Conservation (phyloP, 139 green algal genomes). For the Nannochloris sp. region DNA sequence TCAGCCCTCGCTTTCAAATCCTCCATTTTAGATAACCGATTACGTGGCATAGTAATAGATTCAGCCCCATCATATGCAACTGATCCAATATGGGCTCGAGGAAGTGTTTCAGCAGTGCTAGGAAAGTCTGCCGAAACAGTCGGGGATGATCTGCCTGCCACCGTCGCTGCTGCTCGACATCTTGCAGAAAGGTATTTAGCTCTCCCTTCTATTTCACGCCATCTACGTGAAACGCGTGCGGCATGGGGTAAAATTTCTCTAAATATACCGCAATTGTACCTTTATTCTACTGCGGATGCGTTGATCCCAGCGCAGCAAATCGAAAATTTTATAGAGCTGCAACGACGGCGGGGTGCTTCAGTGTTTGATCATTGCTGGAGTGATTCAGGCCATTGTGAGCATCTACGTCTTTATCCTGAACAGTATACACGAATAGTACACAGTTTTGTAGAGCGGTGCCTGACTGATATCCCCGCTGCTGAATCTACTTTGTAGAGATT, state of each 20-base stretch:
- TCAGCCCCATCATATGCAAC: conserved; percentile 27
- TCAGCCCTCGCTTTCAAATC: too few species aligned
- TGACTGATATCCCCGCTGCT: too few species aligned
- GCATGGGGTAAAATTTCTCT: background rate
- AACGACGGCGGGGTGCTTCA: conserved; percentile 18
- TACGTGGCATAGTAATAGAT: conserved; percentile 35
- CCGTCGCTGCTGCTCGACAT: background rate
- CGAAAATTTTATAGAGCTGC: conserved; percentile 41
- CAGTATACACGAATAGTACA: conserved; percentile 4
- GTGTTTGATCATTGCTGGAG: background rate
- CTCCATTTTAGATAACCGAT: too few species aligned
- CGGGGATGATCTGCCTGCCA: conserved; percentile 5
- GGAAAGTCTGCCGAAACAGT: conserved; percentile 14
- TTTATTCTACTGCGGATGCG: conserved; percentile 50
- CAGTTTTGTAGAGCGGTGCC: background rate
- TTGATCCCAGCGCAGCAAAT: conserved; percentile 44
- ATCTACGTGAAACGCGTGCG: conserved; percentile 11
- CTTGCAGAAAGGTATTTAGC: conserved; percentile 9
- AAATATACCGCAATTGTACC: conserved; percentile 49
- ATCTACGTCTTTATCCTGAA: conserved; percentile 19
- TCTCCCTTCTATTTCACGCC: conserved; percentile 1
- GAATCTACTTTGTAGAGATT: too few species aligned
- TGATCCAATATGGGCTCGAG: conserved; percentile 19
- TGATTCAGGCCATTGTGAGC: conserved; percentile 24
- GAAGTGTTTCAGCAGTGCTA: conserved; percentile 24